These are phyloP conservation scores for Tolypocladium ovalisporum DNA, from an alignment of 2,329 filamentous ascomycete genomes.

Conservation along the genomic window DNA sequence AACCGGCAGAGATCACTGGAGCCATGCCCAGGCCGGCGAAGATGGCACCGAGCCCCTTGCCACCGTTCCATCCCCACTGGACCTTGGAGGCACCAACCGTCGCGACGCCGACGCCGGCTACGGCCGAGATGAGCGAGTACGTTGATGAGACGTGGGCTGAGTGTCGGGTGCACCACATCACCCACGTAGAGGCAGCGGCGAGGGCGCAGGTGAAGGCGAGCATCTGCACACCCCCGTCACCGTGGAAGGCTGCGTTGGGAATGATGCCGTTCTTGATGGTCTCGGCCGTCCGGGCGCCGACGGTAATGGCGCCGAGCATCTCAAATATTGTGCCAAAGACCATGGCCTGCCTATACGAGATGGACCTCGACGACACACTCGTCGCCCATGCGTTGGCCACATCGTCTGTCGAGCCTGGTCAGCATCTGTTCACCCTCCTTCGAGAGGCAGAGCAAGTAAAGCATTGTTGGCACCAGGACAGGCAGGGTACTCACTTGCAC, in stretches of 20 bases:
- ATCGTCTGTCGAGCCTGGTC: constrained; percentile 45
- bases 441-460: not conserved
- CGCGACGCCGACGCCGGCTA: constrained; percentile 57
- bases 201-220: constrained; percentile 53
- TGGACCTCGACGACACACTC: constrained; percentile 60
- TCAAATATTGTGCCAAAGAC: constrained; percentile 54
- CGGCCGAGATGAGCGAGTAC: constrained; percentile 56
- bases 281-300: constrained; percentile 56
- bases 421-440: constrained; percentile 1
- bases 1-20: constrained; percentile 52
- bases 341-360: constrained; percentile 60
- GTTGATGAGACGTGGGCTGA: constrained; percentile 62
- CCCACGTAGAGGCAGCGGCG: constrained; percentile 55
- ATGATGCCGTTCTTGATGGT: constrained; percentile 74
- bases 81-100: constrained; percentile 49
- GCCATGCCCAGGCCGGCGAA: constrained; percentile 64
- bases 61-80: constrained; percentile 59
- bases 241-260: constrained; percentile 42
- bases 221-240: constrained; percentile 55
- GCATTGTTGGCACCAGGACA: not conserved
- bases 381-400: constrained; percentile 79
- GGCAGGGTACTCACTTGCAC: constrained; percentile 49
- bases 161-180: constrained; percentile 68
- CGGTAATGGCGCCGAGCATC: constrained; percentile 52
- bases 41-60: constrained; percentile 60